Base-by-base conservation (phyloP, 441 rosid species). In the Breynia disticha region DNA sequence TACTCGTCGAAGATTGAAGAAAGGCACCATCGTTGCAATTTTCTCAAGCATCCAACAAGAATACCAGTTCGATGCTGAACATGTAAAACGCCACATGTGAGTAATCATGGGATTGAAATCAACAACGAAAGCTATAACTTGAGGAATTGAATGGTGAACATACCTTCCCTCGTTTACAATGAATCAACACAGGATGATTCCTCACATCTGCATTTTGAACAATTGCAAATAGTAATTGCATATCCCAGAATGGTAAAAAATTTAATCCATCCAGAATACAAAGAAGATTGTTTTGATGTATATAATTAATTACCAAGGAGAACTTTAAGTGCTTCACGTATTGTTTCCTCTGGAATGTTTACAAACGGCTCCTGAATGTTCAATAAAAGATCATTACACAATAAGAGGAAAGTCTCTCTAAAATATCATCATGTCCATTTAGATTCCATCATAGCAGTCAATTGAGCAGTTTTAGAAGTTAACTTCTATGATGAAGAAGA, bases 151-250 rank as follows among this genome's bases (percentile, higher is more conserved):
- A 28, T 28, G 4, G 35, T 28, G 35, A 28, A 48, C 74, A 45
- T 79, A 91, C 98, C 97, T 93, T 93, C 41, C 97, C 97, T 1
- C 84, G 79, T 60, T 89, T 86, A 75, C 99, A 93, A 46, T 93
- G 99, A 62, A 93, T 85, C 71, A 93, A 68, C 67, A 93, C 62
- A 7, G 97, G 99, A 66, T 84, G 96, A 57, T 93, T 89, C 69
- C 81, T 84, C 63, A 72, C 90, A 79, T 93, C 99, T 93, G 72
- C 46, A 72, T 50, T 24, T 52, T 18, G 54, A 42, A 44, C 15
- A 50, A 15, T 8, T 13, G 51, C 15, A 16, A 43, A 35, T 17
- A 65, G 52, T 22, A 19, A 17, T 9, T 16, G 35, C 18, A 48
- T 28, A 51, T 32, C 15, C 7, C 44, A 59, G 52, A 21, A 28